Conservation (phyloP, 2,329 filamentous ascomycete genomes). For the Nemania sp. region DNA sequence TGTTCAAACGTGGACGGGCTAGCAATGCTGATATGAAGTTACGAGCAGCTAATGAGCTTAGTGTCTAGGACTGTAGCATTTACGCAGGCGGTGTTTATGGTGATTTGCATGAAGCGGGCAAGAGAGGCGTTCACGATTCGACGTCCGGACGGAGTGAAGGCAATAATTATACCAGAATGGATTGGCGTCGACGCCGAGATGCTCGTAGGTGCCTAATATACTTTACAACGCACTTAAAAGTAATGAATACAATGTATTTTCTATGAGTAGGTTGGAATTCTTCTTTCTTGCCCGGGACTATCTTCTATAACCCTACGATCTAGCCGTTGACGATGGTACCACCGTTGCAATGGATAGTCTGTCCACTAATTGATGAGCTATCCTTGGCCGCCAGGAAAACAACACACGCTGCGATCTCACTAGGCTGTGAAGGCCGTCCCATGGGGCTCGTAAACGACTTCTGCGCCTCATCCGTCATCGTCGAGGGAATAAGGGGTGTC, state of each 20-base stretch:
- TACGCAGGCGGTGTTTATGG: not conserved
- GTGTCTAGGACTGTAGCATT: not conserved
- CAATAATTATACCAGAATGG: not conserved
- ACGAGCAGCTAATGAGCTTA: not conserved
- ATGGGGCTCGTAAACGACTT: constrained; percentile 80
- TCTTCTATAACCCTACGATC: too few relatives aligned
- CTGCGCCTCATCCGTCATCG: constrained; percentile 77
- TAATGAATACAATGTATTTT: constrained; percentile 1
- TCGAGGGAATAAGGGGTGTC: constrained; percentile 80
- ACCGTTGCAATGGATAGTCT: constrained; percentile 69
- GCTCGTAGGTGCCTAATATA: not conserved
- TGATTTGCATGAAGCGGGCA: not conserved
- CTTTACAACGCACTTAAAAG: not conserved
- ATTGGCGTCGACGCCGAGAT: not conserved
- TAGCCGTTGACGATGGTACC: constrained; percentile 63
- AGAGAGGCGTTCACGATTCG: not conserved
- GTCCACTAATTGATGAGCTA: constrained; percentile 79
- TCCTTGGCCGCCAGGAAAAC: constrained; percentile 83
- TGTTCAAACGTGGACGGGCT: constrained; percentile 43
- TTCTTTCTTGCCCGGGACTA: not conserved
- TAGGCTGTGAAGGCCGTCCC: constrained; percentile 81
- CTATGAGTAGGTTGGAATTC: too few relatives aligned
- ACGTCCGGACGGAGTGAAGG: not conserved
- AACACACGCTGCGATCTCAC: constrained; percentile 83
- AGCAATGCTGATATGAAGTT: not conserved